Base-by-base conservation (phyloP, 257 asterid species). In the Solanum sejunctum region DNA sequence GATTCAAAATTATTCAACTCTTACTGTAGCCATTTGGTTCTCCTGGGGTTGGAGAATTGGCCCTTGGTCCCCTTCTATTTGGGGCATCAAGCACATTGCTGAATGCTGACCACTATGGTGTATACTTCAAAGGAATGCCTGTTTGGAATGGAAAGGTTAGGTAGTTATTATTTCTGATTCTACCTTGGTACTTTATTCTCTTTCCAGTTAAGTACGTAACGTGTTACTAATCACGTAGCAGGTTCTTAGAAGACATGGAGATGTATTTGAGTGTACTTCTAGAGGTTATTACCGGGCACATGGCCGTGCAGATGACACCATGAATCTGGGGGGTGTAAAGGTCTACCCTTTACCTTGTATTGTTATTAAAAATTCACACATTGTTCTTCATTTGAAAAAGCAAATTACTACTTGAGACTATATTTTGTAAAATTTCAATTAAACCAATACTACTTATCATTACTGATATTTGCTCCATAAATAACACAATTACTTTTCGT, bases 261-360 rank as follows among this genome's bases (percentile, higher is more conserved):
- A 96, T 86, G 90, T 96, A 85, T 96, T 96, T 87, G 98, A 95
- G 90, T 94, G 92, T 56, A 95, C 99, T 51, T 75, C 93, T 36
- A 89, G 89, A 88, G 98, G 98, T 70, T 95, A 91, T 89, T 96
- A 91, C 88, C 98, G 92, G 10, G 98, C 98, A 56, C 99, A 96
- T 88, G 99, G 99, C 58, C 99, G 99, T 69, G 97, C 98, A 55
- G 99, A 96, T 83, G 99, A 96, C 87, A 96, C 99, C 55, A 96
- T 96, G 99, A 96, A 96, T 91, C 93, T 96, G 57, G 99, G 99
- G 87, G 99, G 99, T 81, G 92, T 96, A 82, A 96, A 96, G 99
- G 99, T 96, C 56, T 83, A 86, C 43, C 9, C 57, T 58, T 21
- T 72, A 41, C 66, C 88, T 45, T 82, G 75, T 23, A 45, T 60